phyloP scores from a whole-genome alignment of 1,139 yeast genomes.

The Meyerozyma guilliermondii region DNA sequence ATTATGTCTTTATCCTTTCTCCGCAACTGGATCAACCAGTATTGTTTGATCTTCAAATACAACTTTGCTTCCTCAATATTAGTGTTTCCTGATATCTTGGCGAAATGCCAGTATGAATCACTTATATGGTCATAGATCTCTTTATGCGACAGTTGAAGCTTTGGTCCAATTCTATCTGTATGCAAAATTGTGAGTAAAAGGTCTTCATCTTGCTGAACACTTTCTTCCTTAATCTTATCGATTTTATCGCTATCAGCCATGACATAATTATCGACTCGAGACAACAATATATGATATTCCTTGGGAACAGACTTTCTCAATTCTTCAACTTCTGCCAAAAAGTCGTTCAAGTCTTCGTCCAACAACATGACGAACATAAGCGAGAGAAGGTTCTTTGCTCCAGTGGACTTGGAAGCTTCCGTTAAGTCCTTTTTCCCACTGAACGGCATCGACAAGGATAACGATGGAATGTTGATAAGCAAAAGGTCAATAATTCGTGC shows the following conservation, averaged over 20 bases:
- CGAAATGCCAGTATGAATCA: constrained; percentile 18
- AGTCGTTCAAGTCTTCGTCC: constrained; percentile 72
- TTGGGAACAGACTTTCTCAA: constrained; percentile 25
- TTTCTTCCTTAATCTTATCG: constrained; percentile 21
- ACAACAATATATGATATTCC: constrained; percentile 17
- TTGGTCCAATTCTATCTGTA: constrained; percentile 18
- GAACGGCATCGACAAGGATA: constrained; percentile 18
- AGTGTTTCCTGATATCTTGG: constrained; percentile 12
- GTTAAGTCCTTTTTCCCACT: constrained; percentile 10
- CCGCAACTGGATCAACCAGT: constrained; percentile 61
- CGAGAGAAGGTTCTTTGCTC: constrained; percentile 58
- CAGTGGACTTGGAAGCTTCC: constrained; percentile 33
- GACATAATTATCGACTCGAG: constrained; percentile 24
- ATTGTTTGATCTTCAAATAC: constrained; percentile 51
- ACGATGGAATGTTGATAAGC: constrained; percentile 63
- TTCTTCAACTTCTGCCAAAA: constrained; percentile 49
- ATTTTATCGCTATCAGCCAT: constrained; percentile 12
- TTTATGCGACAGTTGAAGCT: constrained; percentile 3
- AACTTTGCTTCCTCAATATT: constrained; percentile 16
- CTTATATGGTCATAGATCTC: constrained; percentile 8
- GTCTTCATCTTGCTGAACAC: constrained; percentile 16
- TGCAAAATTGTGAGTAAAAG: constrained; percentile 21
- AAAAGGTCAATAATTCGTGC: constrained; percentile 74
- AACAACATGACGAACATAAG: constrained; percentile 68
- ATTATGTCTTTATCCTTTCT: constrained; percentile 70